A percentile compares a stretch with the other conserved stretches of the same genome.
Evolutionary conservation across 768 basidiomycete genomes (phyloP).

Genomic region (Termitomyces heimii): DNA sequence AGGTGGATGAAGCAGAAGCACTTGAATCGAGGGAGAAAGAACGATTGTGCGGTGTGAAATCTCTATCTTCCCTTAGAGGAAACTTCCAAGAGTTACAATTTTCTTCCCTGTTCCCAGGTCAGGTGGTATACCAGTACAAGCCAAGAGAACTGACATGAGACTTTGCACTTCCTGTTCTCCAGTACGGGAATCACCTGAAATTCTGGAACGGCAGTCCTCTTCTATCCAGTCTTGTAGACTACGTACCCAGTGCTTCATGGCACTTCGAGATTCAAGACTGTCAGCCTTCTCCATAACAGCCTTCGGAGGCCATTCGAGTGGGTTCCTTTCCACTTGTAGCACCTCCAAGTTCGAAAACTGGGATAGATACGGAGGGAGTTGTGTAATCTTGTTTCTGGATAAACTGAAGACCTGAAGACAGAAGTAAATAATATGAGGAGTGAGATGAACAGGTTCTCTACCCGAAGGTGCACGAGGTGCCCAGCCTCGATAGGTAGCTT

Average conservation of each 20-base stretch:
- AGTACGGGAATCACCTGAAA: constrained; percentile 45
- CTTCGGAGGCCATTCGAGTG: constrained; percentile 88
- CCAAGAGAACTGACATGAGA: constrained; percentile 25
- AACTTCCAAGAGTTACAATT: constrained; percentile 39
- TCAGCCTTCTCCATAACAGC: constrained; percentile 39
- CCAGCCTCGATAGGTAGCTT: constrained; percentile 77
- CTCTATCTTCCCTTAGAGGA: constrained; percentile 26
- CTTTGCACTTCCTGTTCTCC: constrained; percentile 41
- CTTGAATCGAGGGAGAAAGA: constrained; percentile 61
- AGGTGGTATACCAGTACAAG: background rate
- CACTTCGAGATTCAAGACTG: constrained; percentile 38
- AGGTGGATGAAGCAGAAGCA: constrained; percentile 43
- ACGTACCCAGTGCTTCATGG: constrained; percentile 68
- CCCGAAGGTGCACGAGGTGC: constrained; percentile 68
- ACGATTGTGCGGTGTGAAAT: constrained; percentile 45
- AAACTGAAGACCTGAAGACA: constrained; percentile 71
- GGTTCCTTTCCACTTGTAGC: constrained; percentile 86
- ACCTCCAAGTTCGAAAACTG: constrained; percentile 70
- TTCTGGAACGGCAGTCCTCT: constrained; percentile 32
- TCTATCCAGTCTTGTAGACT: constrained; percentile 75
- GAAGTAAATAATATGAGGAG: background rate
- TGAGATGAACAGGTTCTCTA: constrained; percentile 23
- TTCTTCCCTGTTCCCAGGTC: constrained; percentile 26
- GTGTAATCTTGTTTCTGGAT: constrained; percentile 76
- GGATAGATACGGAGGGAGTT: constrained; percentile 73